Conservation (phyloP, 805 yeast genomes). For the Komagataella populi region DNA sequence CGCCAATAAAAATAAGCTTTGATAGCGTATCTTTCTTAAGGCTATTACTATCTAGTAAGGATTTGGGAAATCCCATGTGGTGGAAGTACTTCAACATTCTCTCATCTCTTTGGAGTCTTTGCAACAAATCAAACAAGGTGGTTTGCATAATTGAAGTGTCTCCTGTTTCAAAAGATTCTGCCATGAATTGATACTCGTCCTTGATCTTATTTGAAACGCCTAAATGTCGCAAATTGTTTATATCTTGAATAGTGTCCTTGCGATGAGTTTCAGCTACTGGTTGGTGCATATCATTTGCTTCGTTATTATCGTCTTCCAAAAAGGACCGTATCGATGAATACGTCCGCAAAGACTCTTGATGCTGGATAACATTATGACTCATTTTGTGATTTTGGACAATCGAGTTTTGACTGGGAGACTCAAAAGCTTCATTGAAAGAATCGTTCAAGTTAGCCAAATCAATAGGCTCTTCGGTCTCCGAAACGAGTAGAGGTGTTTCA, state of each 20-base stretch:
- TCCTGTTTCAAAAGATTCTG: neutral
- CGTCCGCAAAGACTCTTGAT: neutral
- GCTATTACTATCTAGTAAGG: neutral
- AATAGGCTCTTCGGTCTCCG: neutral
- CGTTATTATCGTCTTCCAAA: neutral
- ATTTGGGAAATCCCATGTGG: neutral
- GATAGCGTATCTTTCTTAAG: neutral
- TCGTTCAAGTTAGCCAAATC: neutral
- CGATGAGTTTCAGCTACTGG: constrained; percentile 1
- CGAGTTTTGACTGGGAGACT: neutral
- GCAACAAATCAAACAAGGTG: neutral
- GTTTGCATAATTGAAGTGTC: neutral
- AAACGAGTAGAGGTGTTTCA: neutral
- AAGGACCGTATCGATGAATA: neutral
- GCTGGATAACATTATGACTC: neutral
- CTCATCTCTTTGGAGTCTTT: neutral
- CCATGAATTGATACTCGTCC: neutral
- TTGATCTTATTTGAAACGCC: constrained; percentile 3
- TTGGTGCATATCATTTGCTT: neutral
- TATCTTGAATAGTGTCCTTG: constrained; percentile 2
- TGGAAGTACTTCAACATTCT: neutral
- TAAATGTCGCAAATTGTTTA: constrained; percentile 6
- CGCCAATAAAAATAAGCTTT: neutral
- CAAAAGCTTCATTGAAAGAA: neutral
- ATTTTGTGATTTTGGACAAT: no score